These are phyloP conservation scores for Xylariomycetidae sp. DNA, from an alignment of 2,329 filamentous ascomycete species.

Conservation along the genomic window DNA sequence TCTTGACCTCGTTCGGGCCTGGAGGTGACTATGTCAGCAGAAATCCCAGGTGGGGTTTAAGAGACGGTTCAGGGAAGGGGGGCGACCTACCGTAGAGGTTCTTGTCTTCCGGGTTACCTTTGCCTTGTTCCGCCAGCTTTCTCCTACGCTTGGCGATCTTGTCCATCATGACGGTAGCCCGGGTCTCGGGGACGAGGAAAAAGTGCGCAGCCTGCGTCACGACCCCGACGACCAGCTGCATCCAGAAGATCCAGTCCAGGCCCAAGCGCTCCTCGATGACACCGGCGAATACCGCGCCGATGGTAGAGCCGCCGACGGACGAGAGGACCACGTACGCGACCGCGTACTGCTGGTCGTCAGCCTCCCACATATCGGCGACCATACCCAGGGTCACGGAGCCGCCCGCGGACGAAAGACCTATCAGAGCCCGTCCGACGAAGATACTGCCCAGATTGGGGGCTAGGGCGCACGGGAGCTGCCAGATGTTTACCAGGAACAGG, in stretches of 20 bases:
- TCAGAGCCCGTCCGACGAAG: conserved; percentile 31
- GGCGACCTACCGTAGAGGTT: no score
- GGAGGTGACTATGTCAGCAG: no score
- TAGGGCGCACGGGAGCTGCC: conserved; percentile 40
- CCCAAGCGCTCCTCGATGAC: conserved; percentile 41
- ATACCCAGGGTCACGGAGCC: conserved; percentile 61
- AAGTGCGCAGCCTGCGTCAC: conserved; percentile 48
- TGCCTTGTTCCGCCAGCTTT: conserved; percentile 36
- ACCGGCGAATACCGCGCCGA: conserved; percentile 51
- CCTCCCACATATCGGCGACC: conserved; percentile 58
- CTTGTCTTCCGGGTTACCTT: no score
- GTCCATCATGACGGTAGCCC: conserved; percentile 53
- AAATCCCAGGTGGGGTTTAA: no score
- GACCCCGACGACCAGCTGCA: conserved; percentile 53
- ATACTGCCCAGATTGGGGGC: conserved; percentile 35
- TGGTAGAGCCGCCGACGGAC: conserved; percentile 49
- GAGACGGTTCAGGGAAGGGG: no score
- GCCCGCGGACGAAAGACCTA: conserved; percentile 53
- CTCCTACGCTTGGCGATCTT: conserved; percentile 52
- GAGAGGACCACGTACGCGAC: conserved; percentile 57
- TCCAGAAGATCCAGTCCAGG: conserved; percentile 61
- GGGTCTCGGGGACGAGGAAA: conserved; percentile 55
- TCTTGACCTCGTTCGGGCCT: conserved; percentile 45
- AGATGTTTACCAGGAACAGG: conserved; percentile 45
- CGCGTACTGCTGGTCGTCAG: conserved; percentile 53